These are phyloP conservation scores for Backusella circina DNA, from an alignment of 192 early-diverging fungal genomes.

Conservation along the genomic window DNA sequence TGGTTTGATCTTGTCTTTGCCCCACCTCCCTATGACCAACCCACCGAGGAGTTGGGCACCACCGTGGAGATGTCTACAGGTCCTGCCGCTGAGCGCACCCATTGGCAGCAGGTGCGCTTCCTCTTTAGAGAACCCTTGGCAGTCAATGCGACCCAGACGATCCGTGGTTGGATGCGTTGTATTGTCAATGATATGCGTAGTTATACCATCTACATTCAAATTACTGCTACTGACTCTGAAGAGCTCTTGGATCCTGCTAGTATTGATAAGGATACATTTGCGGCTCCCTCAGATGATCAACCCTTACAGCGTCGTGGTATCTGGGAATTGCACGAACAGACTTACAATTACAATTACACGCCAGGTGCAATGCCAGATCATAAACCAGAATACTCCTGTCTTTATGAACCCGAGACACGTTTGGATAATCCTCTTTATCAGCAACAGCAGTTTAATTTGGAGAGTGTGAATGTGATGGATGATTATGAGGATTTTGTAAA, in stretches of 20 bases:
- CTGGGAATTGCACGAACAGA: slow-evolving; percentile 94
- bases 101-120: slow-evolving; percentile 98
- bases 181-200: slow-evolving; percentile 88
- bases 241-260: slow-evolving; percentile 35
- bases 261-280: slow-evolving; percentile 17
- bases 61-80: slow-evolving; percentile 81
- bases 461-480: slow-evolving; percentile 10
- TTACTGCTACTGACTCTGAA: slow-evolving; percentile 51
- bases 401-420: slow-evolving; percentile 49
- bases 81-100: slow-evolving; percentile 84
- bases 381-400: slow-evolving; percentile 56
- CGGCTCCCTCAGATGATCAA: neutral
- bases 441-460: neutral
- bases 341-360: slow-evolving; percentile 73
- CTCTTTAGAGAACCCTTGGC: slow-evolving; percentile 91
- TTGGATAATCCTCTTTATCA: slow-evolving; percentile 5
- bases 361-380: slow-evolving; percentile 35
- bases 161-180: slow-evolving; percentile 85
- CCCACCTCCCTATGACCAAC: slow-evolving; percentile 45
- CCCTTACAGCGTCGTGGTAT: slow-evolving; percentile 55
- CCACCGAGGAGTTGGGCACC: slow-evolving; percentile 36
- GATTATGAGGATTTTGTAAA: slow-evolving; percentile 25
- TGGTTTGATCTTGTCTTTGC: slow-evolving; percentile 95
- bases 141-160: slow-evolving; percentile 83
- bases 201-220: slow-evolving; percentile 80